Conservation (phyloP, 2,329 filamentous ascomycete species). For the Trichoderma harzianum region DNA sequence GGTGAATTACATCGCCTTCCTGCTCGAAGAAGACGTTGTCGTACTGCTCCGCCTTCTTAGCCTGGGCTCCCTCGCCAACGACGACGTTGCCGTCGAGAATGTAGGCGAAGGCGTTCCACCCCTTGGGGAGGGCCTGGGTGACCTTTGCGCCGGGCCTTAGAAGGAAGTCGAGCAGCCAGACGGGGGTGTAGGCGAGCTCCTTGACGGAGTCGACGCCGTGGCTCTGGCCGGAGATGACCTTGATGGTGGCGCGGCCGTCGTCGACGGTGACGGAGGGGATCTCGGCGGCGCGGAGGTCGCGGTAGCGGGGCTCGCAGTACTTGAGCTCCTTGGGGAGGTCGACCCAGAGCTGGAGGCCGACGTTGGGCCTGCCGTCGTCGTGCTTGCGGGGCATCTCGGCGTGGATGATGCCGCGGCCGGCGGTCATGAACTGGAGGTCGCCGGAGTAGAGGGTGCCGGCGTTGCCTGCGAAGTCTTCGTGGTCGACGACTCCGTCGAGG, state of each 20-base stretch:
- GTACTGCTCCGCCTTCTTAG: constrained; percentile 61
- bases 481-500: constrained; percentile 79
- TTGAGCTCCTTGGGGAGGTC: constrained; percentile 82
- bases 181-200: constrained; percentile 91
- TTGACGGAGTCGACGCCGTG: constrained; percentile 83
- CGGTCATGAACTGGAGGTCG: constrained; percentile 98
- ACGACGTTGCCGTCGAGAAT: constrained; percentile 69
- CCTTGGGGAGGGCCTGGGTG: constrained; percentile 68
- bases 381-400: constrained; percentile 90
- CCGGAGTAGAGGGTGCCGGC: constrained; percentile 78
- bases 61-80: constrained; percentile 54
- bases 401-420: constrained; percentile 86
- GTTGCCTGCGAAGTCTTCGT: constrained; percentile 89
- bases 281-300: constrained; percentile 74
- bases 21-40: constrained; percentile 88
- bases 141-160: constrained; percentile 77
- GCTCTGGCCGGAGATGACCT: constrained; percentile 84
- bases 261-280: constrained; percentile 74
- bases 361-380: constrained; percentile 69
- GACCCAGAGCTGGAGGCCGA: constrained; percentile 94
- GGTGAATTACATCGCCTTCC: constrained; percentile 71
- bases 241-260: constrained; percentile 71
- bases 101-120: constrained; percentile 91
- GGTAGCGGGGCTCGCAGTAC: constrained; percentile 85
- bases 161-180: constrained; percentile 88